These are phyloP conservation scores for Xylariaceae sp. DNA, from an alignment of 2,329 filamentous ascomycete genomes.

Conservation along the genomic window DNA sequence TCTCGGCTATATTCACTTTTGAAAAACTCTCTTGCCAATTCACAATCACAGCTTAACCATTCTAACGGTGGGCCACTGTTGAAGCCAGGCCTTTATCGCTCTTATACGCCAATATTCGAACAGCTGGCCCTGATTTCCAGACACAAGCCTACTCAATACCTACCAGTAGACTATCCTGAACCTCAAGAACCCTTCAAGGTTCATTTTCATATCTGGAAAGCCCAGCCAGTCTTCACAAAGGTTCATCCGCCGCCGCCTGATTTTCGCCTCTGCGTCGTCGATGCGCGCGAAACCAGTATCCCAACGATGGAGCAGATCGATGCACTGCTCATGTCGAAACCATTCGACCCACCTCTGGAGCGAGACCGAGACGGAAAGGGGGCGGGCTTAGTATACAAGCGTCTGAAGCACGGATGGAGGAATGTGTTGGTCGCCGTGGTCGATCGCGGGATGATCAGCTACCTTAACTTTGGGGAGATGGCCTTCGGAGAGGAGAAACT, in stretches of 20 bases:
- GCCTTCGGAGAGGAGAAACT: slow-evolving; percentile 74
- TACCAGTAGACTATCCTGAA: slow-evolving; percentile 19
- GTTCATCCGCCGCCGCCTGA: slow-evolving; percentile 73
- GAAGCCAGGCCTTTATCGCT: slow-evolving; percentile 60
- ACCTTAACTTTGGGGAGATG: slow-evolving; percentile 74
- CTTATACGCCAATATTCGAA: slow-evolving; percentile 68
- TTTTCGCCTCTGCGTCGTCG: slow-evolving; percentile 78
- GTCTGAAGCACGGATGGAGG: slow-evolving; percentile 77
- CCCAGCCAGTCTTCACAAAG: slow-evolving; percentile 62
- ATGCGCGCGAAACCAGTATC: slow-evolving; percentile 66
- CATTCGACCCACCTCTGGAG: slow-evolving; percentile 58
- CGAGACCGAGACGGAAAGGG: slow-evolving; percentile 41
- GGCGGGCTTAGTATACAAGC: slow-evolving; percentile 58
- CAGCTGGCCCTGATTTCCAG: slow-evolving; percentile 70
- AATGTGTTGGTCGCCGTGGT: slow-evolving; percentile 85
- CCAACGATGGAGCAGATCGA: slow-evolving; percentile 71
- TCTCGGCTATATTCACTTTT: slow-evolving; percentile 53
- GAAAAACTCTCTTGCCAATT: not conserved
- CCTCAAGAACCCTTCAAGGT: slow-evolving; percentile 61
- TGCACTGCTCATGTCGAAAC: slow-evolving; percentile 68
- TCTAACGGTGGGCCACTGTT: slow-evolving; percentile 50
- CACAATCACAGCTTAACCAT: slow-evolving; percentile 17
- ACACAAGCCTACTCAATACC: slow-evolving; percentile 51
- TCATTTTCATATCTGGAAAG: slow-evolving; percentile 79
- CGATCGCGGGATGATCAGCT: slow-evolving; percentile 86